phyloP scores from a whole-genome alignment of 306 rosid genomes.

The Vachellia collinsii region DNA sequence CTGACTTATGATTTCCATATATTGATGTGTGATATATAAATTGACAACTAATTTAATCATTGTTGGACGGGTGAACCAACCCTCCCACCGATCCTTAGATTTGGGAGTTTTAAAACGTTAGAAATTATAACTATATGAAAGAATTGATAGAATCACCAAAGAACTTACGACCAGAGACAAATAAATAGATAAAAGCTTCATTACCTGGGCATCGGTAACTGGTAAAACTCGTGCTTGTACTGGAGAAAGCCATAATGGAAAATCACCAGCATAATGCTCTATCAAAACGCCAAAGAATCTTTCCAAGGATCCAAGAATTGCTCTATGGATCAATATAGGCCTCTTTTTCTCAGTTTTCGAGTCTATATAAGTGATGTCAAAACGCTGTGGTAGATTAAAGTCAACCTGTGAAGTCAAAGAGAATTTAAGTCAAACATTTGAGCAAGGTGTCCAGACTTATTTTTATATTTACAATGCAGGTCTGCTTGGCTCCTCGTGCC shows the following conservation, averaged over 20 bases:
- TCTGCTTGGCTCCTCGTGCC: background rate
- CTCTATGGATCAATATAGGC: slow-evolving; percentile 95
- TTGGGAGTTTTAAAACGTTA: background rate
- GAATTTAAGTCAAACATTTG: background rate
- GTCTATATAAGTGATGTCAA: slow-evolving; percentile 85
- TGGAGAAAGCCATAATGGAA: slow-evolving; percentile 97
- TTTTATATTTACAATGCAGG: slow-evolving; percentile 19
- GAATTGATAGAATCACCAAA: slow-evolving; percentile 9
- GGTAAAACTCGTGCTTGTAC: slow-evolving; percentile 89
- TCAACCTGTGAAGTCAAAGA: slow-evolving; percentile 70
- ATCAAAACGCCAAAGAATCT: slow-evolving; percentile 92
- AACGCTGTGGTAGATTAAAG: slow-evolving; percentile 90
- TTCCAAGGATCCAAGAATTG: slow-evolving; percentile 96
- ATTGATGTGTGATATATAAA: too few relatives aligned
- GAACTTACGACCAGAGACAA: background rate
- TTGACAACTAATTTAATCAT: too few relatives aligned
- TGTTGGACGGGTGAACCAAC: too few relatives aligned
- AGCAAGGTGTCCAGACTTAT: slow-evolving; percentile 22
- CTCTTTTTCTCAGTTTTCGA: slow-evolving; percentile 79
- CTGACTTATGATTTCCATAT: too few relatives aligned
- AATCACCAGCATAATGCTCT: slow-evolving; percentile 95
- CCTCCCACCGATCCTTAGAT: too few relatives aligned
- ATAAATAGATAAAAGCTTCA: slow-evolving; percentile 7
- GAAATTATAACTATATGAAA: background rate
- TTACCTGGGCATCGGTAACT: slow-evolving; percentile 87